These are phyloP conservation scores for Sphaerulina vaccinii DNA, from an alignment of 2,329 filamentous ascomycete species.

Conservation along the genomic window DNA sequence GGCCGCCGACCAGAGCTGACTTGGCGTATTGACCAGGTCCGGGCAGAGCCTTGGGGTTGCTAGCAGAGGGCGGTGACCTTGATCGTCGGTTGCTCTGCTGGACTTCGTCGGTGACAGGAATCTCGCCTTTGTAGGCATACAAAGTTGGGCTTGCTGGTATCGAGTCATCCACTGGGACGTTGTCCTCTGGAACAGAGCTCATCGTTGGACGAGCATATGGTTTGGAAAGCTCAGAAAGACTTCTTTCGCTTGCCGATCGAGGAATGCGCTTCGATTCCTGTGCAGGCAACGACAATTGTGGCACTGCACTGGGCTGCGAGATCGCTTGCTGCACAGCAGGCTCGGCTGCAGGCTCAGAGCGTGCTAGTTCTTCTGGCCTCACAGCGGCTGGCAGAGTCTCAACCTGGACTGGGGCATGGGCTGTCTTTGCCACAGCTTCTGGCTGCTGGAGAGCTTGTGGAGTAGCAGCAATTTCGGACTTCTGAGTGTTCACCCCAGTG, in stretches of 20 bases:
- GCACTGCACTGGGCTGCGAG: neutral
- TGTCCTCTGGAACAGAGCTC: slow-evolving; percentile 31
- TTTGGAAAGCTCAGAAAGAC: slow-evolving; percentile 24
- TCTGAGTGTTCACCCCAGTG: neutral
- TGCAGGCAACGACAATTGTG: neutral
- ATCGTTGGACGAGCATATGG: slow-evolving; percentile 27
- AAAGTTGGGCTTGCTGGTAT: slow-evolving; percentile 17
- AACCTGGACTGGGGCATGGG: neutral
- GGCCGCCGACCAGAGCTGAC: slow-evolving; percentile 13
- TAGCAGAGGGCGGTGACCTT: slow-evolving; percentile 6
- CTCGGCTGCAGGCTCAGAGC: neutral
- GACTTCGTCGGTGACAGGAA: slow-evolving; percentile 23
- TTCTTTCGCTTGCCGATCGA: slow-evolving; percentile 25
- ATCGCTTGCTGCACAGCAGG: neutral
- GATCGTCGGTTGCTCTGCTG: slow-evolving; percentile 10
- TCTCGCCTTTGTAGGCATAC: slow-evolving; percentile 33
- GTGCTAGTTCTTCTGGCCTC: neutral
- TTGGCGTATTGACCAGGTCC: slow-evolving; percentile 8
- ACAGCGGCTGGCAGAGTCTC: neutral
- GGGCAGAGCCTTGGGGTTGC: neutral
- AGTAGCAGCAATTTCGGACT: neutral
- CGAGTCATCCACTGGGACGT: slow-evolving; percentile 18
- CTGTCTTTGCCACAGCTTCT: neutral
- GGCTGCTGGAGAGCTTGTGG: neutral
- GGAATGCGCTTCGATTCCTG: slow-evolving; percentile 4